Conservation (phyloP, 1,284 basidiomycete species). For the Apiotrichum laibachii region DNA sequence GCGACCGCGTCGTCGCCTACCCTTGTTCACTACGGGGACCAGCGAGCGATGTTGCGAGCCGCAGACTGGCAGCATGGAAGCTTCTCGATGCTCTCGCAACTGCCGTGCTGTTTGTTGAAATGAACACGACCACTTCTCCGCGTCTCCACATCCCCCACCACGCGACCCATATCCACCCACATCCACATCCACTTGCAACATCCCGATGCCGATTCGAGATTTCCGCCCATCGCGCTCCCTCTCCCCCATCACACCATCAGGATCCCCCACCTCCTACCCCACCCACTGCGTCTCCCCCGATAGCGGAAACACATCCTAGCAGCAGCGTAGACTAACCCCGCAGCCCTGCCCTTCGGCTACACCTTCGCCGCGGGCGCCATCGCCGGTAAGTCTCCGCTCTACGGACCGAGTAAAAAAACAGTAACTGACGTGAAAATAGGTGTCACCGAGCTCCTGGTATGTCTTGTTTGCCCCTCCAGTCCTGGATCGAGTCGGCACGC, state of each 20-base stretch:
- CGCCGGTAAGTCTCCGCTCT: constrained; percentile 57
- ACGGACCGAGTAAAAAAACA: not conserved
- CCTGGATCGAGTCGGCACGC: not conserved
- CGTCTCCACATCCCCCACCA: too few species aligned
- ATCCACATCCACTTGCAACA: too few species aligned
- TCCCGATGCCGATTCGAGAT: too few species aligned
- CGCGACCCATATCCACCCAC: too few species aligned
- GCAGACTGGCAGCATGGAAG: too few species aligned
- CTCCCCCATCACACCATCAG: not conserved
- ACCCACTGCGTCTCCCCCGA: not conserved
- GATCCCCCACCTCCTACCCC: not conserved
- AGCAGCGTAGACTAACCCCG: not conserved
- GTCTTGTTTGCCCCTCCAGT: constrained; percentile 51
- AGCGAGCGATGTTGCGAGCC: too few species aligned
- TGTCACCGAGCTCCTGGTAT: constrained; percentile 75
- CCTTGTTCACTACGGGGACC: too few species aligned
- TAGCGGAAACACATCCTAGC: not conserved
- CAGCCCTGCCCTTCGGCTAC: constrained; percentile 69
- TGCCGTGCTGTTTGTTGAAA: too few species aligned
- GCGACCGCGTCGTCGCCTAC: too few species aligned
- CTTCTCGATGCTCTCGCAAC: too few species aligned
- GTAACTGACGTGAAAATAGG: constrained; percentile 28
- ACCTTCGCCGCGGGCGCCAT: constrained; percentile 89
- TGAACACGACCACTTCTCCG: too few species aligned
- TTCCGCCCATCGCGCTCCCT: too few species aligned